Base-by-base conservation (phyloP, 2,329 filamentous ascomycete species). In the Fusarium verrucosum region DNA sequence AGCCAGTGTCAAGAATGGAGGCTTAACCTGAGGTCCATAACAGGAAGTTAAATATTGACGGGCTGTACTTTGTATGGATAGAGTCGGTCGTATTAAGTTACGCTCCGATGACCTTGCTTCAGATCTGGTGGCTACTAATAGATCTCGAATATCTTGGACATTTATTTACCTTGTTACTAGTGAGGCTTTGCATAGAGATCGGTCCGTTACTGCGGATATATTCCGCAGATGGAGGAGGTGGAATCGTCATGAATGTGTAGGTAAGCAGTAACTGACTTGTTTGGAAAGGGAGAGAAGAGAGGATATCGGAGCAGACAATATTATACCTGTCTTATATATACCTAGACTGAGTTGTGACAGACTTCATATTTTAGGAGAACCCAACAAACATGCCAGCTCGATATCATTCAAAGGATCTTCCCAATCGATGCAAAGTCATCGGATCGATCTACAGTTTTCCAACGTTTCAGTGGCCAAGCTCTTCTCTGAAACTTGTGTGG, bases 61-160 rank as follows among this genome's bases (percentile, higher is more conserved):
- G 30, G 20, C 28, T 36, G 5, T 13, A 16, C 16, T 20, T 2
- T 22, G 17, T 22, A 30, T 17, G 13, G 35, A 16, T 43, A 38
- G 40, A 47, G 63, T 63, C 47, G 35, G 14, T 37, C 41, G 35
- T 58, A 25, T 23, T 13, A 35, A 40, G 23, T 35, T 30, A 56
- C 35, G 41, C 36, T 58, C 49, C 41, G n/a, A 40, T 54, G 35
- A 41, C 52, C 37, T 28, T 46, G 36, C 25, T 35, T 55, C 28
- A 23, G 38, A 38, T 42, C 63, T 28, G 28, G 53, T 63, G 62
- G 52, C 62, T 64, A 46, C n/a, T n/a, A n/a, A n/a, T n/a, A 25
- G 36, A 62, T 30, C 32, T 47, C 49, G 40, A 40, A 42, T 47
- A 13, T 6, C n/a, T n/a, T n/a, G n/a, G n/a, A 42, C 22, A 41